Evolutionary conservation across 495 filamentous ascomycete genomes (phyloP).

Genomic region (Talaromyces borbonicus): DNA sequence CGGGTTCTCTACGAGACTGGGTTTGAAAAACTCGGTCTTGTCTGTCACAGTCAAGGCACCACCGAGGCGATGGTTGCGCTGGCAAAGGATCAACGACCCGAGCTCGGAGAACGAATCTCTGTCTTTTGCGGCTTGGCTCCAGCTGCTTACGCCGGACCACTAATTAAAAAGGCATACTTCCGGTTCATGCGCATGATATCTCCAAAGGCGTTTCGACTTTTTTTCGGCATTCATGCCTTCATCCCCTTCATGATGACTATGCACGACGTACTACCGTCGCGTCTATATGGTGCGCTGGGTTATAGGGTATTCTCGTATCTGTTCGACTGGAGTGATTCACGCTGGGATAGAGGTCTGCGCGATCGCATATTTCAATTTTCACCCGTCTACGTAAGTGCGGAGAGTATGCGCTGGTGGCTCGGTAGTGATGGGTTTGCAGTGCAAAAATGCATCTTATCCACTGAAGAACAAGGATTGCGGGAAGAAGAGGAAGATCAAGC

Average conservation of each 20-base stretch:
- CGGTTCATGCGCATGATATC: constrained; percentile 82
- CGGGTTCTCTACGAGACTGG: constrained; percentile 75
- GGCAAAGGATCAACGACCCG: constrained; percentile 85
- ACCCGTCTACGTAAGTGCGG: constrained; percentile 80
- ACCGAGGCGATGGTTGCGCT: constrained; percentile 84
- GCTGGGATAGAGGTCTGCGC: constrained; percentile 77
- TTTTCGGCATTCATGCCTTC: constrained; percentile 92
- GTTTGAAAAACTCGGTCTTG: constrained; percentile 72
- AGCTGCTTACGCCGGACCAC: constrained; percentile 80
- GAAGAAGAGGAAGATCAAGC: constrained; percentile 53
- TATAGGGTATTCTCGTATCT: constrained; percentile 87
- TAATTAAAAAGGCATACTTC: constrained; percentile 83
- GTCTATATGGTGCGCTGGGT: constrained; percentile 72
- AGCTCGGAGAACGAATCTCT: constrained; percentile 72
- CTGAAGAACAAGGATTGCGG: constrained; percentile 51
- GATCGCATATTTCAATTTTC: constrained; percentile 86
- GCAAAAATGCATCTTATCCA: constrained; percentile 83
- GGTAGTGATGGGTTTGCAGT: constrained; percentile 83
- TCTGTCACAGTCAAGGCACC: constrained; percentile 88
- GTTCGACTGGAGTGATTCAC: constrained; percentile 77
- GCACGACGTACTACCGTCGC: constrained; percentile 52
- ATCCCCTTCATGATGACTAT: constrained; percentile 92
- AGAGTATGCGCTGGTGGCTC: constrained; percentile 95
- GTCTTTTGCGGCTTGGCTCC: constrained; percentile 92
- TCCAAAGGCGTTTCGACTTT: constrained; percentile 61